These are phyloP conservation scores for Begonia peltatifolia DNA, from an alignment of 306 rosid genomes.

Conservation along the genomic window DNA sequence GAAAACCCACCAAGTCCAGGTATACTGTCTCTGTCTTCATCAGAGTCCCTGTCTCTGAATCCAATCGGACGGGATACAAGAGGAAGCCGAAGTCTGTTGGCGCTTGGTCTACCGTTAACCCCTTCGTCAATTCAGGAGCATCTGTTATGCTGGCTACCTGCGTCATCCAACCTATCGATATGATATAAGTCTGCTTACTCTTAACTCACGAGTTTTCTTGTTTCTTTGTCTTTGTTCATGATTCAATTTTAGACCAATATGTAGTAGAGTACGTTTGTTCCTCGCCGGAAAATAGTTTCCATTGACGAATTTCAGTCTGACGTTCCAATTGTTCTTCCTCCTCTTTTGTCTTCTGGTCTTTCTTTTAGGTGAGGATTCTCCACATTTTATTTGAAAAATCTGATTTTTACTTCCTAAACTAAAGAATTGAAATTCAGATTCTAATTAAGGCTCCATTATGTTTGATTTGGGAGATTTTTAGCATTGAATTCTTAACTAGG, in stretches of 20 bases:
- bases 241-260: background rate
- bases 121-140: constrained; percentile 74
- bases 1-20: too few species aligned
- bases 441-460: too few species aligned
- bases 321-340: too few species aligned
- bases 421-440: too few species aligned
- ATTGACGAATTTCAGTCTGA: constrained; percentile 17
- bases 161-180: constrained; percentile 78
- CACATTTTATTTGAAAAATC: too few species aligned
- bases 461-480: too few species aligned
- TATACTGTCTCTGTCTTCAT: too few species aligned
- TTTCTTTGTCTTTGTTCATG: background rate
- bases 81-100: background rate
- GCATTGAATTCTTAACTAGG: too few species aligned
- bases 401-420: too few species aligned
- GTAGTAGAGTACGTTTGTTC: background rate
- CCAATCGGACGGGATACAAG: background rate
- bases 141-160: constrained; percentile 98
- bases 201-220: background rate
- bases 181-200: constrained; percentile 53
- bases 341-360: too few species aligned
- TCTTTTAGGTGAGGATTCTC: too few species aligned
- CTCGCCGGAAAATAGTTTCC: background rate
- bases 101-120: constrained; percentile 7
- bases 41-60: background rate